phyloP scores from a whole-genome alignment of 2,329 filamentous ascomycete species.

The Magnaporthiopsis incrustans region DNA sequence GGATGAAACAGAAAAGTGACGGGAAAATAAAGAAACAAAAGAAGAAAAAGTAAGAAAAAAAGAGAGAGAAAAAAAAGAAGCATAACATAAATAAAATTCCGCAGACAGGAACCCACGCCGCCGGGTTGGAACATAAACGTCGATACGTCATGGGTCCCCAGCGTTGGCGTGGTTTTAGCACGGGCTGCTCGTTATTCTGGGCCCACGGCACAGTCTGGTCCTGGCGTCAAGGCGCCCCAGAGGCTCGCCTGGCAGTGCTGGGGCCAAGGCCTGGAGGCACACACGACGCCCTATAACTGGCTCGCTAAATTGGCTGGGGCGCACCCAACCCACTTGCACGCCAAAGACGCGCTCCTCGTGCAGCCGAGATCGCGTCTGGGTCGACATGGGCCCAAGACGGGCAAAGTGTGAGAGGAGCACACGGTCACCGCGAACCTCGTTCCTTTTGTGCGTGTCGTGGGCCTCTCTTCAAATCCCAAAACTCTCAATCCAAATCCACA shows the following conservation, averaged over 20 bases:
- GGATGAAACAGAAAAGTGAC: too few species aligned
- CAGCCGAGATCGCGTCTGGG: constrained; percentile 5
- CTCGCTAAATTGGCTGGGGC: neutral
- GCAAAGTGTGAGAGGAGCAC: constrained; percentile 2
- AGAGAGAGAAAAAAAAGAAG: neutral
- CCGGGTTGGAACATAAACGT: neutral
- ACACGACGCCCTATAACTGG: neutral
- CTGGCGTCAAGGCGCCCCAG: too few species aligned
- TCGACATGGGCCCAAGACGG: constrained; percentile 4
- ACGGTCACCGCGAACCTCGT: neutral
- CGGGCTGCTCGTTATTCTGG: neutral
- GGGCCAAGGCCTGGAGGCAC: neutral
- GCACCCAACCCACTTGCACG: constrained; percentile 2
- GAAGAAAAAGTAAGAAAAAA: too few species aligned
- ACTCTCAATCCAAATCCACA: constrained; percentile 2
- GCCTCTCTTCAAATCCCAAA: constrained; percentile 7
- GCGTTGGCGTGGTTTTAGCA: neutral
- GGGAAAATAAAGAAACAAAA: neutral
- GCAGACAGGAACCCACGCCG: too few species aligned
- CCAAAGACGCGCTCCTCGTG: constrained; percentile 7
- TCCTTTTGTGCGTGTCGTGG: neutral
- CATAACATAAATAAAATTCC: neutral
- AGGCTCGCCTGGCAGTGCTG: neutral
- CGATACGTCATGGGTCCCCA: neutral
- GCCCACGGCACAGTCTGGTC: too few species aligned